phyloP scores from a whole-genome alignment of 2,329 filamentous ascomycete species.

The Madurella mycetomatis region DNA sequence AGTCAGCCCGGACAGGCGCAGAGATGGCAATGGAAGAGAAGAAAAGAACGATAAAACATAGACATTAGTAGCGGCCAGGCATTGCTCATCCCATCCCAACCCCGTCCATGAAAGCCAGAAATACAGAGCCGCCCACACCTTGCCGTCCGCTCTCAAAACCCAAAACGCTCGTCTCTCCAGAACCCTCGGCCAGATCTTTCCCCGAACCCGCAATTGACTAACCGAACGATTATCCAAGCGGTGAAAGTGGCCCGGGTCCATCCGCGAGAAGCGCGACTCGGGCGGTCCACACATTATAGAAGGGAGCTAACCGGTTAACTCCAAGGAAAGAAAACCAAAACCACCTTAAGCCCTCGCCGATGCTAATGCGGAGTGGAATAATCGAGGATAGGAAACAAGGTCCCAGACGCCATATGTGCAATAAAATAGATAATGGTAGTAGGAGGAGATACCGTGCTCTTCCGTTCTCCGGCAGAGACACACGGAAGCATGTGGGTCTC shows the following conservation, averaged over 20 bases:
- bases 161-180: too few species aligned
- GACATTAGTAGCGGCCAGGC: conserved; percentile 15
- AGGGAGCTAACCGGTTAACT: neutral
- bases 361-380: conserved; percentile 5
- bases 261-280: too few species aligned
- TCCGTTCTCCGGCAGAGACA: neutral
- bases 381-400: neutral
- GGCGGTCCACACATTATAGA: neutral
- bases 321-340: neutral
- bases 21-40: neutral
- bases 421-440: neutral
- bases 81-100: conserved; percentile 6
- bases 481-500: too few species aligned
- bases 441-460: neutral
- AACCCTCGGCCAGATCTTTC: too few species aligned
- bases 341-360: conserved; percentile 1
- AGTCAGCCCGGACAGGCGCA: neutral
- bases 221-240: too few species aligned
- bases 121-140: neutral
- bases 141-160: neutral
- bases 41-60: conserved; percentile 12
- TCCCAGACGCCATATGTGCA: conserved; percentile 11
- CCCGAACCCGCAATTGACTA: too few species aligned
- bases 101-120: neutral
- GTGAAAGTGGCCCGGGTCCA: too few species aligned